Evolutionary conservation across 352 stramenopile species (phyloP), one percentile per base, ranked within the genome.

Genomic region (Pythium brassicae): DNA sequence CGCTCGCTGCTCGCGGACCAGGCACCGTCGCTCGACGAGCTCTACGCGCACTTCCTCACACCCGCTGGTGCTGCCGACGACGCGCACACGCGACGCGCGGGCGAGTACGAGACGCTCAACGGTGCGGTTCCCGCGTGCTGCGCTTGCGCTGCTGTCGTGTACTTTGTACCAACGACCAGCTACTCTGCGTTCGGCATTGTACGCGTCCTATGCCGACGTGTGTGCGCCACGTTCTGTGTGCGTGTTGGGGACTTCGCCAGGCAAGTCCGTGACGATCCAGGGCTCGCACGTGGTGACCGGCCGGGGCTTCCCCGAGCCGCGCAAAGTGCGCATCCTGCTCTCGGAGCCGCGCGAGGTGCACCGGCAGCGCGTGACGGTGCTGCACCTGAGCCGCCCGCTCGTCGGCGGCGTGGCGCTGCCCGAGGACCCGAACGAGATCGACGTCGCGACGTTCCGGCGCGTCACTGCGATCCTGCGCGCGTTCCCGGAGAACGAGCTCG

Each of bases 381-480:
- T 92, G 46, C 76, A 89, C 61, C 54, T 87, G 39, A 92, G 80
- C 57, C 71, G 80, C n/a, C 79, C 83, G 11, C 68, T 92, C 6
- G 61, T 77, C 27, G 80, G 80, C 11, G 83, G 83, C 32, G 68
- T 92, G 14, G 57, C 68, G 25, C 48, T 89, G n/a, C 83, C 79
- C 0, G 76, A 90, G 46, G 79, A 92, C 50, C 77, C 73, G 29
- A 86, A 79, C 22, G 83, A 89, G 60, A 79, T 92, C 39, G 83
- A 92, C 50, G 57, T 84, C 11, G 74, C 73, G 3, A 92, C 83
- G 20, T 88, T 89, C 39, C 69, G 77, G 19, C 76, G 79, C 25
- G 85, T 88, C 61, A 89, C 80, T 8, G 83, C 83, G n/a, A 89
- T 92, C 17, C 59, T 92, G 19, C 67, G 83, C 20, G 69, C 79